phyloP scores from a whole-genome alignment of 2,329 filamentous ascomycete genomes.

The Xylaria sp. region DNA sequence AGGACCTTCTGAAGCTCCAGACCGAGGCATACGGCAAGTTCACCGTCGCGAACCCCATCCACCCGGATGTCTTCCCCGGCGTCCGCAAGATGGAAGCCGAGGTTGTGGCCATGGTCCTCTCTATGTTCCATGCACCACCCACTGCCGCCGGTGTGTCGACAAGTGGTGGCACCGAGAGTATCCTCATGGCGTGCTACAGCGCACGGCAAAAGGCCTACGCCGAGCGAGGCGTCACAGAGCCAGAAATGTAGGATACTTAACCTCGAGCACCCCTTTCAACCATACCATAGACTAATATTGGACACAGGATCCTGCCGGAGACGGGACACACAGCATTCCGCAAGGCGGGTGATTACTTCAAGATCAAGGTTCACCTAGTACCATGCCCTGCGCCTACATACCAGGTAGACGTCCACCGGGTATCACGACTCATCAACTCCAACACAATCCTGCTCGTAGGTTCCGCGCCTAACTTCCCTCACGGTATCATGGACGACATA shows the following conservation, averaged over 20 bases:
- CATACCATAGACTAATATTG: conserved; percentile 35
- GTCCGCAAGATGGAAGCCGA: conserved; percentile 99
- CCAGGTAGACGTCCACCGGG: conserved; percentile 82
- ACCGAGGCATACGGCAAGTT: conserved; percentile 94
- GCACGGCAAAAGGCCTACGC: conserved; percentile 88
- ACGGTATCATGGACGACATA: conserved; percentile 98
- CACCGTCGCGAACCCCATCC: conserved; percentile 94
- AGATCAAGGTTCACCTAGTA: conserved; percentile 93
- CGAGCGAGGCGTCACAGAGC: conserved; percentile 89
- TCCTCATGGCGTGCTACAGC: conserved; percentile 92
- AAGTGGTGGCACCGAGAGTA: conserved; percentile 94
- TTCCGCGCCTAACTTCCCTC: conserved; percentile 96
- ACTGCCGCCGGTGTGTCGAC: conserved; percentile 89
- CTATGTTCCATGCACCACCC: conserved; percentile 89
- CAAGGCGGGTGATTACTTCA: conserved; percentile 95
- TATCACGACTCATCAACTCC: conserved; percentile 87
- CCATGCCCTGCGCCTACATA: conserved; percentile 85
- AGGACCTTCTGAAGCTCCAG: conserved; percentile 83
- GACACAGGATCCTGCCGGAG: conserved; percentile 83
- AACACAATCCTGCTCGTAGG: conserved; percentile 96
- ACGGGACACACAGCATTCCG: conserved; percentile 97
- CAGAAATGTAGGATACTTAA: conserved; percentile 80
- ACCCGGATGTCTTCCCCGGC: conserved; percentile 97
- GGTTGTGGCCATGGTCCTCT: conserved; percentile 93
- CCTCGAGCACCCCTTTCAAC: not conserved